Evolutionary conservation across 2,329 filamentous ascomycete genomes (phyloP), one percentile per base, ranked within the genome.

Genomic region (Fusarium luffae): DNA sequence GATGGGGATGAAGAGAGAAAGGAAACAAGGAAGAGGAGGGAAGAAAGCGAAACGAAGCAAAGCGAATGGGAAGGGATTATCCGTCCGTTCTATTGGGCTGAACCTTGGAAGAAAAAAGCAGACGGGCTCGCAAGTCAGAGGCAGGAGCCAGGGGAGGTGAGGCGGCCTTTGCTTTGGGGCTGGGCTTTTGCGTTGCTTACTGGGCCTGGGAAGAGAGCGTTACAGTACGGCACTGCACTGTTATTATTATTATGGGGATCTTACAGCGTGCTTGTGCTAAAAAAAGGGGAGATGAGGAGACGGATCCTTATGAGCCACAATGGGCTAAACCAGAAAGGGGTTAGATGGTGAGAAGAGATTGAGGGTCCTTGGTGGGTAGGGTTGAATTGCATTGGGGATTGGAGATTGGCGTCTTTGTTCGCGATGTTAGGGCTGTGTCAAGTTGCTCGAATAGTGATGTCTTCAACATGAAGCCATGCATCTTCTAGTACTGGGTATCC

Each of bases 11-110:
- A 27, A 43, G 49, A 47, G 58, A 48, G 48, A 52, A 51, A 63
- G 55, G 55, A 56, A 69, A 61, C 63, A 66, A 66, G 63, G 57
- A 69, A 52, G 54, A 63, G 48, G 25, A 52, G 49, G 32, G 34
- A 16, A 30, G 41, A 52, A 52, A 56, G 54, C 46, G 54, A 61
- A 62, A 59, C 60, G 66, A 58, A 61, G 63, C 59, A 54, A 60
- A 65, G 51, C 59, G 60, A 68, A 71, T 56, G 59, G 64, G 60
- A 72, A 66, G 66, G 66, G 69, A 71, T 73, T 71, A 50, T 66
- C 63, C 63, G 63, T 66, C 42, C 40, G 54, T 56, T 66, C 48
- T 69, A 54, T 54, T 66, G 67, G 63, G 63, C 63, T 66, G 63
- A 66, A 56, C 49, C 62, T 66, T 65, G 60, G 60, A 49, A 50